Conservation (phyloP, 495 filamentous ascomycete species). For the Xylona heveae region DNA sequence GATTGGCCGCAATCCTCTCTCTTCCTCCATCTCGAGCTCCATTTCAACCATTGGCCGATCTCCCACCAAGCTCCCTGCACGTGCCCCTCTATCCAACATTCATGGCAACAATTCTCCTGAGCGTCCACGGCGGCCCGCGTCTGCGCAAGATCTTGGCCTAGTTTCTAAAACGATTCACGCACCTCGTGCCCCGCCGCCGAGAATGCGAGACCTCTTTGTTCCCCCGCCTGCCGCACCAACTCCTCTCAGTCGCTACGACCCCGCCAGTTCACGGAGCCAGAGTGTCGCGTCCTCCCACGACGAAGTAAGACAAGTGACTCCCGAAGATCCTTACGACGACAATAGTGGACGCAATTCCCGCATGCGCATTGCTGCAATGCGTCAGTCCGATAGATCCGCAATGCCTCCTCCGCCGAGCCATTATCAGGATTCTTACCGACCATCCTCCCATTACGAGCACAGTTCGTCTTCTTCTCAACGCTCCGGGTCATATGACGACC, state of each 20-base stretch:
- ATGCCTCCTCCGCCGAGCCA: slow-evolving; percentile 17
- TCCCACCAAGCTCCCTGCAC: slow-evolving; percentile 67
- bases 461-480: too few species aligned
- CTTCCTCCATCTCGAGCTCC: slow-evolving; percentile 18
- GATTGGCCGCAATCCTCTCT: slow-evolving; percentile 35
- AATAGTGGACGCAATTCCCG: slow-evolving; percentile 25
- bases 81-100: slow-evolving; percentile 59
- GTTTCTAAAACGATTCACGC: slow-evolving; percentile 39
- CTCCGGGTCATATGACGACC: too few species aligned
- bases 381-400: too few species aligned
- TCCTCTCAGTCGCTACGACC: slow-evolving; percentile 8
- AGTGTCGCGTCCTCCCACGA: slow-evolving; percentile 36
- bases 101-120: slow-evolving; percentile 71
- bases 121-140: slow-evolving; percentile 24
- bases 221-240: slow-evolving; percentile 25
- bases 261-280: slow-evolving; percentile 22
- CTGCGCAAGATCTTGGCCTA: not conserved
- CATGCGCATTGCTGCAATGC: slow-evolving; percentile 26
- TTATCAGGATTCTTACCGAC: too few species aligned
- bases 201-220: slow-evolving; percentile 69
- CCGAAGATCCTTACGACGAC: slow-evolving; percentile 77
- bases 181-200: slow-evolving; percentile 52
- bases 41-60: slow-evolving; percentile 19
- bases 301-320: slow-evolving; percentile 53
- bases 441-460: too few species aligned